These are phyloP conservation scores for Globisporangium emineosum DNA, from an alignment of 352 stramenopile species.

Conservation along the genomic window DNA sequence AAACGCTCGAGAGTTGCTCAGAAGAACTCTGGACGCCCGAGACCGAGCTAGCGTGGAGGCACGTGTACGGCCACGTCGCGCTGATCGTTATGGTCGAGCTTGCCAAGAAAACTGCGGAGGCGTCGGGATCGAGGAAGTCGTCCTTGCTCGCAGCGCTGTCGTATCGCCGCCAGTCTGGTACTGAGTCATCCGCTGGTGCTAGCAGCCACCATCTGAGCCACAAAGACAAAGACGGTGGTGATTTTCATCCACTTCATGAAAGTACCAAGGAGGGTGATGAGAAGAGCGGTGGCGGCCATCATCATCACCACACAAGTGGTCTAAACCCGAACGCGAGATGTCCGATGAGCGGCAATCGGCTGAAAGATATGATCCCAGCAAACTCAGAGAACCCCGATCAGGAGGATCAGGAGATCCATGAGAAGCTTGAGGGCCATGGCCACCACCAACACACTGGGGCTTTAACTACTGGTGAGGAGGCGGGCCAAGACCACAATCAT, in stretches of 20 bases:
- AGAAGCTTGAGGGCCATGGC: neutral
- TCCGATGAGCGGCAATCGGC: constrained; percentile 23
- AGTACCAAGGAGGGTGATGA: no score
- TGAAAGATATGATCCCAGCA: constrained; percentile 11
- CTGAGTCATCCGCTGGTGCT: neutral
- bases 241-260: neutral
- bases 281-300: neutral
- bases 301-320: no score
- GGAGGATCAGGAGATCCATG: neutral
- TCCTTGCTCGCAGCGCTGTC: constrained; percentile 8
- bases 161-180: constrained; percentile 1
- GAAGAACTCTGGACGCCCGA: constrained; percentile 28
- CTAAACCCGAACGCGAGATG: constrained; percentile 19
- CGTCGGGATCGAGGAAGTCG: neutral
- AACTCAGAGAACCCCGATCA: neutral
- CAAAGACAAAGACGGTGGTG: neutral
- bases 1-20: constrained; percentile 27
- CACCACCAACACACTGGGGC: neutral
- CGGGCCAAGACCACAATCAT: neutral
- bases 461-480: neutral
- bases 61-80: constrained; percentile 27
- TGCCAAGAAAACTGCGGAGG: constrained; percentile 6
- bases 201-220: neutral
- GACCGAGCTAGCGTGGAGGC: constrained; percentile 23
- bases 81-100: constrained; percentile 26